These are phyloP conservation scores for Cyberlindnera samutprakarnensis DNA, from an alignment of 805 yeast species.

Conservation along the genomic window DNA sequence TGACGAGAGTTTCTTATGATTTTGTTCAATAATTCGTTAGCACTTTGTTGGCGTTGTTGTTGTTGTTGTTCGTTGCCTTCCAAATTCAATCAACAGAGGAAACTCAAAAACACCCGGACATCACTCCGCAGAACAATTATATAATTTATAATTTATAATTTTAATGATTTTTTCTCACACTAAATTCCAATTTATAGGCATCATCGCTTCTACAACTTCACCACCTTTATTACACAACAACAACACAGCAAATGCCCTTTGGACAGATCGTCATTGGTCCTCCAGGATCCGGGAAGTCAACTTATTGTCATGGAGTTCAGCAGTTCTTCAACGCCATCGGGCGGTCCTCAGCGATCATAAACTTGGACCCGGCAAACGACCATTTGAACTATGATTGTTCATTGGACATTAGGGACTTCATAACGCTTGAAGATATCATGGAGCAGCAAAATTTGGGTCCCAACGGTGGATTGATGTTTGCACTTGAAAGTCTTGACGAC, in stretches of 20 bases:
- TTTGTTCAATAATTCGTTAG: no score
- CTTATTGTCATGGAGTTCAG: conserved; percentile 86
- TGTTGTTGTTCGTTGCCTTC: no score
- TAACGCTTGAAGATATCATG: conserved; percentile 75
- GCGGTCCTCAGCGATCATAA: conserved; percentile 73
- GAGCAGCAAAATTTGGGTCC: conserved; percentile 68
- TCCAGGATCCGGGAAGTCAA: conserved; percentile 96
- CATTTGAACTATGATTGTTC: conserved; percentile 61
- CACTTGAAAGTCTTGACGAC: conserved; percentile 60
- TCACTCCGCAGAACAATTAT: no score
- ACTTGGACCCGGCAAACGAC: conserved; percentile 91
- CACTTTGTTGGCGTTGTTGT: no score
- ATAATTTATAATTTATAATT: no score
- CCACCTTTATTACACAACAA: neutral
- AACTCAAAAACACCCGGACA: no score
- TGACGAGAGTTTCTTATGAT: no score
- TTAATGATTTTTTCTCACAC: no score
- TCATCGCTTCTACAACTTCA: neutral
- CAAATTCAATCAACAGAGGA: no score
- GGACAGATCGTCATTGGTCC: conserved; percentile 97
- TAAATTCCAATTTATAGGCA: no score
- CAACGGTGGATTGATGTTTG: conserved; percentile 84
- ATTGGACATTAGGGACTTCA: conserved; percentile 70
- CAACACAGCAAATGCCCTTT: conserved; percentile 27
- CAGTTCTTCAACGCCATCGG: conserved; percentile 95